Conservation (phyloP, 495 filamentous ascomycete species). For the Choiromyces venosus region DNA sequence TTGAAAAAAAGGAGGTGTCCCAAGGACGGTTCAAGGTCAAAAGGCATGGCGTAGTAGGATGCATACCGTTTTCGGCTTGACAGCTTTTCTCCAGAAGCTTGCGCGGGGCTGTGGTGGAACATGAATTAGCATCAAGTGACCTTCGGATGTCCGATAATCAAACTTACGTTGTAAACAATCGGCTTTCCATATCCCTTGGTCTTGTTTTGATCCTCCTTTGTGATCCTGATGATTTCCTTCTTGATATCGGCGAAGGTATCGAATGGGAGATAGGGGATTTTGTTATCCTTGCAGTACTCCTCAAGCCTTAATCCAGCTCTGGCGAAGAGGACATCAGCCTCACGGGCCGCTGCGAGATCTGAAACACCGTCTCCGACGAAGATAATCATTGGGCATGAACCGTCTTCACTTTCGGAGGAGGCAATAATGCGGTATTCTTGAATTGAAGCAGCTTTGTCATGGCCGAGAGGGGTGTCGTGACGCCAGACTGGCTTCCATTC, state of each 20-base stretch:
- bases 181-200: conserved; percentile 60
- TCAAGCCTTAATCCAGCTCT: conserved; percentile 62
- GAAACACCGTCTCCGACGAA: conserved; percentile 78
- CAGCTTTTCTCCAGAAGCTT: conserved; percentile 64
- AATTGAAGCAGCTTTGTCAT: conserved; percentile 65
- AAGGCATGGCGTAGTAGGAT: conserved; percentile 8
- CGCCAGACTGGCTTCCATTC: conserved; percentile 67
- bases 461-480: conserved; percentile 61
- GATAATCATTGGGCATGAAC: conserved; percentile 62
- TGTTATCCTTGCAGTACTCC: conserved; percentile 63
- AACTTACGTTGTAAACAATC: conserved; percentile 53
- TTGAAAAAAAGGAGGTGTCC: conserved; percentile 19
- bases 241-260: conserved; percentile 67
- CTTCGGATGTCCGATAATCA: background rate
- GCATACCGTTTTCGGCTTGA: conserved; percentile 52
- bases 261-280: conserved; percentile 59
- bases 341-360: conserved; percentile 64
- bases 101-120: conserved; percentile 50
- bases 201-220: conserved; percentile 57
- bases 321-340: conserved; percentile 73
- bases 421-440: conserved; percentile 56
- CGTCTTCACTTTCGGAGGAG: conserved; percentile 52
- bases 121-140: background rate
- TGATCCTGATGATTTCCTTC: conserved; percentile 56
- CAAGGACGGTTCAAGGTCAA: conserved; percentile 1